phyloP scores from a whole-genome alignment of 345 rosid genomes.

The Brassica nigra region DNA sequence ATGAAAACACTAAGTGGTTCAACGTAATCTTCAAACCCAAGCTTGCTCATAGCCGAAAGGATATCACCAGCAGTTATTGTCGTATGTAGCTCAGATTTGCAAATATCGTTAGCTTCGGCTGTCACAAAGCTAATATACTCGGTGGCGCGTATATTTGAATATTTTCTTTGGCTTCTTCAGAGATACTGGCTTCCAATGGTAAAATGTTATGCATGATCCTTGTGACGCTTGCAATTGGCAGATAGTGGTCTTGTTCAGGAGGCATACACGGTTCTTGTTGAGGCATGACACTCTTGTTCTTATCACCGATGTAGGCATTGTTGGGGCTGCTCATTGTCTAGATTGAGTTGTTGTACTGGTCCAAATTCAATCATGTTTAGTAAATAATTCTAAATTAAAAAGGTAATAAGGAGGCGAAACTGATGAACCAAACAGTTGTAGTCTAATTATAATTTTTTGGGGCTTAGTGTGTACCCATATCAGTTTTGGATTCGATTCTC shows the following conservation, averaged over 20 bases:
- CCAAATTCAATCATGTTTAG: constrained; percentile 15
- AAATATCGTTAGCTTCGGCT: constrained; percentile 67
- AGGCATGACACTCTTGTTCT: background rate
- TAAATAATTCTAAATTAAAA: background rate
- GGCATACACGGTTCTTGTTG: constrained; percentile 27
- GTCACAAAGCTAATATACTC: constrained; percentile 72
- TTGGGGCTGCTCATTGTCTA: background rate
- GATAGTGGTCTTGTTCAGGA: constrained; percentile 62
- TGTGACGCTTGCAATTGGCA: constrained; percentile 71
- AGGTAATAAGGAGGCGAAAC: background rate
- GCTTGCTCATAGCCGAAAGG: constrained; percentile 64
- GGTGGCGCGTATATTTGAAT: constrained; percentile 66
- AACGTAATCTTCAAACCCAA: constrained; percentile 62
- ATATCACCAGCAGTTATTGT: constrained; percentile 67
- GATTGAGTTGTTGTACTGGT: constrained; percentile 22
- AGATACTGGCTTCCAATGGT: constrained; percentile 59
- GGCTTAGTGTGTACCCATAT: too few relatives aligned
- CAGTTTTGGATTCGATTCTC: too few relatives aligned
- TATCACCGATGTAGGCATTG: background rate
- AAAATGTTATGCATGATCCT: constrained; percentile 66
- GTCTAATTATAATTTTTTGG: too few relatives aligned
- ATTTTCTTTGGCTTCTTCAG: constrained; percentile 68
- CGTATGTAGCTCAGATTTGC: constrained; percentile 67
- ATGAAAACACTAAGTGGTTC: constrained; percentile 50
- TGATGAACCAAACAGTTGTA: too few relatives aligned